These are phyloP conservation scores for Marasmius tenuissimus DNA, from an alignment of 1,284 basidiomycete species.

Conservation along the genomic window DNA sequence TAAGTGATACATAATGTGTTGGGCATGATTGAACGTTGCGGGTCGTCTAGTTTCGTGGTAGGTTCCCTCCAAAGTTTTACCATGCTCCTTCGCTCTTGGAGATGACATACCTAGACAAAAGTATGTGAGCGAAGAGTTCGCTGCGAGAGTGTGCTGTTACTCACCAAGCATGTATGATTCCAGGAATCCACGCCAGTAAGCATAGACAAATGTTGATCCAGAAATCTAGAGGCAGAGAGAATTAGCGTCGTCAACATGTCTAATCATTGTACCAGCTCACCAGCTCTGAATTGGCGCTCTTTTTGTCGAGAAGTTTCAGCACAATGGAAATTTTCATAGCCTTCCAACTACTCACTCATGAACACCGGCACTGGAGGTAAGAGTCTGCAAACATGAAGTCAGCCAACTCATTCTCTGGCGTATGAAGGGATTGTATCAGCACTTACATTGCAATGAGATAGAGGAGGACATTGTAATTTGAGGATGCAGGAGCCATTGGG, in stretches of 20 bases:
- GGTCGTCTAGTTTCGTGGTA: neutral
- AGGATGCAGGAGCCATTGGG: conserved; percentile 27
- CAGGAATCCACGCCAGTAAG: conserved; percentile 59
- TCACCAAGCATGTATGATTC: conserved; percentile 57
- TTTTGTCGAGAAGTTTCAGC: conserved; percentile 25
- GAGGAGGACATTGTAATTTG: conserved; percentile 38
- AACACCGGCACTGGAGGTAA: conserved; percentile 54
- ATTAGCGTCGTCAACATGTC: neutral
- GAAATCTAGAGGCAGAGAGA: conserved; percentile 37
- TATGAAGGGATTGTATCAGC: neutral
- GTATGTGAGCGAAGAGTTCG: neutral
- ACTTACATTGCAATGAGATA: conserved; percentile 53
- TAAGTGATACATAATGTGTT: too few relatives aligned
- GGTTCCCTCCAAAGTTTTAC: conserved; percentile 9
- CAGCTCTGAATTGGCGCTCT: conserved; percentile 39
- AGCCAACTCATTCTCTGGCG: neutral
- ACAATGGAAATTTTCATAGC: neutral
- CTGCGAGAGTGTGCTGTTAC: conserved; percentile 3
- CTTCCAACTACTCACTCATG: conserved; percentile 39
- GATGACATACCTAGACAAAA: conserved; percentile 38
- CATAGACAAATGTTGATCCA: conserved; percentile 56
- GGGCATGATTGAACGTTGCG: too few relatives aligned
- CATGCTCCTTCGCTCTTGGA: conserved; percentile 31
- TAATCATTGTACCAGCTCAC: neutral
- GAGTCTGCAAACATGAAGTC: conserved; percentile 31